Evolutionary conservation across 139 green algal species (phyloP), one percentile per base, ranked within the genome.

Genomic region (Coelastrella sp.): DNA sequence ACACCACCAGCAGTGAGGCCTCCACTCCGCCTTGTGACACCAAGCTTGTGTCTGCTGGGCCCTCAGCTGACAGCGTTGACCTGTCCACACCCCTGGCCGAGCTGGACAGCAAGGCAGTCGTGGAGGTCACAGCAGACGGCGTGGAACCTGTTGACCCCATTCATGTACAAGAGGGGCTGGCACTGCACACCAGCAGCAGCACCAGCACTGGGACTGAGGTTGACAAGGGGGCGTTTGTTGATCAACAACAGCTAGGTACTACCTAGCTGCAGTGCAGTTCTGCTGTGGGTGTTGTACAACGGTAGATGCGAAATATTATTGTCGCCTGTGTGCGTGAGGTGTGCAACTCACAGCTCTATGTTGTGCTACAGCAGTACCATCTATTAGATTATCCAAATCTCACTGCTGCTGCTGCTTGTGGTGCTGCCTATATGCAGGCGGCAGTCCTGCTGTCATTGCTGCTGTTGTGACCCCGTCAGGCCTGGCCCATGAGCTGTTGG

Each of bases 21-120:
- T 7, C 6, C 9, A 14, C 14, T 17, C 65, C 63, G 9, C 24
- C 65, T 9, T 24, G 8, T 15, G 25, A 59, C 25, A 78, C 82
- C 63, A 87, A 87, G 82, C 63, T 87, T 19, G 27, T 87, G 27
- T 78, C 82, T 49, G 82, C 82, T 22, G 27, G 27, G 6, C 63
- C 82, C 15, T 78, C 65, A 65, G 65, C 6, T 9, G 20, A 8
- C 65, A 87, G 14, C 15, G 35, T 87, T 11, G 82, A 87, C 11
- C n/a, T 78, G 5, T 24, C 78, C 59, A 73, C 14, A 10, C 61
- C 82, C 7, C 9, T 87, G 35, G 7, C 4, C 6, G 19, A 87
- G 20, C 6, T 49, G 35, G 35, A 49, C 24, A 68, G 27, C 82
- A 87, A 66, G 65, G 63, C 82, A 6, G 65, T 87, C 14, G n/a